These are phyloP conservation scores for Fusarium musae DNA, from an alignment of 2,329 filamentous ascomycete species.

Conservation along the genomic window DNA sequence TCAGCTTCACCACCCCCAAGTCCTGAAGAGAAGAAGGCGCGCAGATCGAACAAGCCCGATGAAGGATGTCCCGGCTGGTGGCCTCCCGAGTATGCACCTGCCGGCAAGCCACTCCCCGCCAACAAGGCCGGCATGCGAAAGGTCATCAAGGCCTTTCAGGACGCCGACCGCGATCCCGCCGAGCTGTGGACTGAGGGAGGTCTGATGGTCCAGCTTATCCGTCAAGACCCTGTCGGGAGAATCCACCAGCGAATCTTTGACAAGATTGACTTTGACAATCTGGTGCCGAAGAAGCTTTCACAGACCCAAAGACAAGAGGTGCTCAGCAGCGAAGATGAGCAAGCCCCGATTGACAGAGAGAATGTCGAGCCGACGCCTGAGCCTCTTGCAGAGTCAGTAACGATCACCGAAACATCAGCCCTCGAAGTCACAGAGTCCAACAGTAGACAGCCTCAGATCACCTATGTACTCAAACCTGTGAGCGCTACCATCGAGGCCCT, in stretches of 20 bases:
- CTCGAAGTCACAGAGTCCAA: background rate
- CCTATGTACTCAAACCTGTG: background rate
- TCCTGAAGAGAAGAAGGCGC: background rate
- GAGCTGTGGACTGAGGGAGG: background rate
- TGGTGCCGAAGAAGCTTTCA: background rate
- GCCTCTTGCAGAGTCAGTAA: background rate
- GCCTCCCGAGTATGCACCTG: background rate
- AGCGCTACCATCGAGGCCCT: background rate
- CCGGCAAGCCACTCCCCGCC: background rate
- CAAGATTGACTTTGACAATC: background rate
- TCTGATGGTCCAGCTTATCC: background rate
- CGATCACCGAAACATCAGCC: background rate
- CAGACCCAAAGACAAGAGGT: background rate
- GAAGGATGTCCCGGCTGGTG: background rate
- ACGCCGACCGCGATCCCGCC: background rate
- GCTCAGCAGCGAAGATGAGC: too few relatives aligned
- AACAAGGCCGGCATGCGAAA: background rate
- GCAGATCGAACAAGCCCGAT: background rate
- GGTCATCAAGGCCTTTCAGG: background rate
- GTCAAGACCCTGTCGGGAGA: background rate
- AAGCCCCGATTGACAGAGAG: background rate
- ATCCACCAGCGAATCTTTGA: background rate
- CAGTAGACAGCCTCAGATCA: background rate
- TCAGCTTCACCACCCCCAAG: background rate
- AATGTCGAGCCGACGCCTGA: background rate